Conservation (phyloP, 257 asterid genomes). For the Solanum pennellii region DNA sequence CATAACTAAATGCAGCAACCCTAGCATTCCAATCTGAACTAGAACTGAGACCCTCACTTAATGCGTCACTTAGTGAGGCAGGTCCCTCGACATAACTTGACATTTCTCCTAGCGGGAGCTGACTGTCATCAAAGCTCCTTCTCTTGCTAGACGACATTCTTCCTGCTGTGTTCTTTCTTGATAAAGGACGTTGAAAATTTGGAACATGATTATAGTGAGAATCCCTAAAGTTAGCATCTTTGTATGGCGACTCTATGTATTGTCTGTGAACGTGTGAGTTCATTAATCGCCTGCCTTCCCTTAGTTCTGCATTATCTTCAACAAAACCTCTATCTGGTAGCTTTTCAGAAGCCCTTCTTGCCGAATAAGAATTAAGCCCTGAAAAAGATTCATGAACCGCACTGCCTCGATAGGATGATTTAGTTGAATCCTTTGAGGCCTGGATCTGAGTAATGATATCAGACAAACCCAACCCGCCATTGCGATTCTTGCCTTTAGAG, state of each 20-base stretch:
- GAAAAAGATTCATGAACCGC: slow-evolving; percentile 49
- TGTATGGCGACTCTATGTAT: slow-evolving; percentile 48
- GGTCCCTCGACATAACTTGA: slow-evolving; percentile 80
- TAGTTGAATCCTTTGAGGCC: slow-evolving; percentile 83
- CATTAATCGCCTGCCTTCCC: slow-evolving; percentile 62
- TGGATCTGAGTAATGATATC: slow-evolving; percentile 92
- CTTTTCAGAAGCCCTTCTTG: slow-evolving; percentile 77
- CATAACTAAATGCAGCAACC: slow-evolving; percentile 82
- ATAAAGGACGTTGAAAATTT: slow-evolving; percentile 91
- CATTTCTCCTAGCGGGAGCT: slow-evolving; percentile 62
- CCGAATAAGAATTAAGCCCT: slow-evolving; percentile 49
- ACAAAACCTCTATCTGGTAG: slow-evolving; percentile 47
- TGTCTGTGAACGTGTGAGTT: slow-evolving; percentile 57
- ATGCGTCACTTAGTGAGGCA: slow-evolving; percentile 81
- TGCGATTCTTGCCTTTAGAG: slow-evolving; percentile 64
- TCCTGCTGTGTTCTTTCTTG: slow-evolving; percentile 71
- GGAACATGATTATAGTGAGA: slow-evolving; percentile 57
- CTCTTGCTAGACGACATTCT: slow-evolving; percentile 85
- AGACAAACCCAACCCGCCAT: slow-evolving; percentile 79
- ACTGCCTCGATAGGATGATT: slow-evolving; percentile 46
- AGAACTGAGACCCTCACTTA: slow-evolving; percentile 82
- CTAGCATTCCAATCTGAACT: slow-evolving; percentile 98
- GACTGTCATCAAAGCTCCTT: slow-evolving; percentile 95
- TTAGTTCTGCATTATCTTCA: slow-evolving; percentile 63
- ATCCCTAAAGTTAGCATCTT: slow-evolving; percentile 67